These are phyloP conservation scores for Apiotrichum laibachii DNA, from an alignment of 1,284 basidiomycete genomes.

Conservation along the genomic window DNA sequence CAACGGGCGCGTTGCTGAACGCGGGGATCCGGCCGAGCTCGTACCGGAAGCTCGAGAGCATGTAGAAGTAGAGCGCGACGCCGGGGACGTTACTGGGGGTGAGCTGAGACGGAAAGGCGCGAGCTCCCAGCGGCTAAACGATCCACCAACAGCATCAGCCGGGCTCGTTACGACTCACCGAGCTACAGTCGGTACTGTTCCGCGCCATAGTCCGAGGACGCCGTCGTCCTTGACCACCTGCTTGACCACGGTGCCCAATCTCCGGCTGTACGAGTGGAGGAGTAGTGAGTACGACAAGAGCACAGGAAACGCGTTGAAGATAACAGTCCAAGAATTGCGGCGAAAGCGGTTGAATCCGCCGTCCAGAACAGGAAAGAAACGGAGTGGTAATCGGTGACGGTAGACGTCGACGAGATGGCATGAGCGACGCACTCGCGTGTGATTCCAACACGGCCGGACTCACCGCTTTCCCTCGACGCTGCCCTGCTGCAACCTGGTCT, in stretches of 20 bases:
- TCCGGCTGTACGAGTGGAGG: constrained; percentile 20
- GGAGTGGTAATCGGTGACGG: no score
- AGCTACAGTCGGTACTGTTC: constrained; percentile 74
- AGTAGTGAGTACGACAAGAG: neutral
- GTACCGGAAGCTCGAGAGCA: constrained; percentile 58
- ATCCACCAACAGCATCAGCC: neutral
- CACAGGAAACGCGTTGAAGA: neutral
- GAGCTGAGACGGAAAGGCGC: neutral
- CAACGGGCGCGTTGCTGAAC: constrained; percentile 39
- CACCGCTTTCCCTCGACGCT: constrained; percentile 34
- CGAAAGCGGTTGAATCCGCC: no score
- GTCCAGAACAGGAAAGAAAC: no score
- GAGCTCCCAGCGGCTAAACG: neutral
- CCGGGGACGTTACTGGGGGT: constrained; percentile 79
- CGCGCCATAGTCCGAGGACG: constrained; percentile 62
- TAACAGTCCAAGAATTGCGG: no score
- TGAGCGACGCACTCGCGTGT: no score
- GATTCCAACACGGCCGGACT: neutral
- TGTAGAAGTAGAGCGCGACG: constrained; percentile 87
- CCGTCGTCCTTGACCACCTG: constrained; percentile 53
- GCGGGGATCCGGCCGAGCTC: constrained; percentile 58
- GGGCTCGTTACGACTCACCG: constrained; percentile 55
- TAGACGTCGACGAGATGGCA: no score
- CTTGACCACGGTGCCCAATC: constrained; percentile 29
- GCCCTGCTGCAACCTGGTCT: constrained; percentile 77